Evolutionary conservation across 306 rosid species (phyloP), one percentile per base, ranked within the genome.

Genomic region (Cicer cuneatum): DNA sequence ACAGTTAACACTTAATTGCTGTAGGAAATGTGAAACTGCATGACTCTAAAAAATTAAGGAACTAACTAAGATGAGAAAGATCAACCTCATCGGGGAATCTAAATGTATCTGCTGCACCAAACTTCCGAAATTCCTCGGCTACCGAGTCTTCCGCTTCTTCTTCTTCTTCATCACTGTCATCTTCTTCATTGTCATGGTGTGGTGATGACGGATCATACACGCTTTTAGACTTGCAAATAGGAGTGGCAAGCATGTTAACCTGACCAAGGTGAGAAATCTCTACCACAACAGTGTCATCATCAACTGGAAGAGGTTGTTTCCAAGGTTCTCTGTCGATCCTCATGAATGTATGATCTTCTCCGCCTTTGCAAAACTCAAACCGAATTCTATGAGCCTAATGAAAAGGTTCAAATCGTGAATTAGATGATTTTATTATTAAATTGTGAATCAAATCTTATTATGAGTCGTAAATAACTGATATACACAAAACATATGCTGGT

Each of bases 301-400:
- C 90, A n/a, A 69, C 85, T 7, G 97, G 96, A 71, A 94, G 89
- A 60, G 96, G 96, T 78, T 94, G 99, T 85, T 89, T 94, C 99
- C 99, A 94, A 16, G 99, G 96, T 73, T 94, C 99, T 24, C 99
- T 96, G 39, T 94, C 99, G 7, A 92, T 92, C 83, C 96, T 85
- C 99, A 94, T 92, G 87, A 54, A 94, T 2, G 97, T 92, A 57
- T 87, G 89, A 78, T 90, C 90, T 10, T 84, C 75, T 35, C 84
- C 89, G 14, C 90, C 96, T 85, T 87, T 94, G 71, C 80, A 86
- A 76, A 94, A 94, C 83, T 85, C 87, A 43, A 94, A 90, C 41
- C 93, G 83, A 81, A 94, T 90, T 69, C 96, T 83, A 68, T 66
- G 88, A 9, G 89, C 97, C 99, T 94, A 48, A 41, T 66, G 43